Evolutionary conservation across 1,284 basidiomycete species (phyloP), one percentile per base, ranked within the genome.

Genomic region (Boletus semigastroideus): DNA sequence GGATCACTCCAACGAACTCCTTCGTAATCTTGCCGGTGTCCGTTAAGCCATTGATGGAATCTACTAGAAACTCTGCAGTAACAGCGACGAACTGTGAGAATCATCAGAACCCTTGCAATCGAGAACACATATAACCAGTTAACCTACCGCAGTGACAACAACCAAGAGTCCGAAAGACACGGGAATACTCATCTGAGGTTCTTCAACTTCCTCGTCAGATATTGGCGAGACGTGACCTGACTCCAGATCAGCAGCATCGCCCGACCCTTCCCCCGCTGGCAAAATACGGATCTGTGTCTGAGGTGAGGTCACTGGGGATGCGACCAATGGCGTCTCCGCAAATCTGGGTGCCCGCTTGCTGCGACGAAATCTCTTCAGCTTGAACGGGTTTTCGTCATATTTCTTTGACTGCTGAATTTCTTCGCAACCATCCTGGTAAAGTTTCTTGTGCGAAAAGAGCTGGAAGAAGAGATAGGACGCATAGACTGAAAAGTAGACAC

Each of bases 1-100:
- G 70, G 58, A 98, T 92, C 12, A 96, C 71, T 3, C 84, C 92
- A 44, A 94, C 80, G 76, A 92, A 95, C 62, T 90, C 86, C 62
- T 86, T 85, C 62, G 78, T 78, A 60, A 92, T 78, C 39, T 14
- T n/a, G 30, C 74, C 73, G 20, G 71, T 68, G 0, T 67, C 68
- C 1, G 89, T 87, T 59, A 84, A 60, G 46, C 80, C 81, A 43
- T 82, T 79, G 74, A 95, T 91, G 4, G 88, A 86, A 58, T 83
- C 84, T 4, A 95, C 90, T 31, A 96, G 74, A 70, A 79, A 88
- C 60, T 95, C 93, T 16, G 92, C 90, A 14, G 87, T 90, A 27
- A 93, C 69, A 2, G 83, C 84, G 7, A 86, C 82, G 22, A 83
- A 61, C 82, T 84, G 50, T 5, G 16, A 3, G 9, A 4, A 36